A percentile compares a stretch with the other conserved stretches of the same genome.
These are phyloP conservation scores for Lepidium africanum DNA, from an alignment of 345 rosid species.

Conservation along the genomic window DNA sequence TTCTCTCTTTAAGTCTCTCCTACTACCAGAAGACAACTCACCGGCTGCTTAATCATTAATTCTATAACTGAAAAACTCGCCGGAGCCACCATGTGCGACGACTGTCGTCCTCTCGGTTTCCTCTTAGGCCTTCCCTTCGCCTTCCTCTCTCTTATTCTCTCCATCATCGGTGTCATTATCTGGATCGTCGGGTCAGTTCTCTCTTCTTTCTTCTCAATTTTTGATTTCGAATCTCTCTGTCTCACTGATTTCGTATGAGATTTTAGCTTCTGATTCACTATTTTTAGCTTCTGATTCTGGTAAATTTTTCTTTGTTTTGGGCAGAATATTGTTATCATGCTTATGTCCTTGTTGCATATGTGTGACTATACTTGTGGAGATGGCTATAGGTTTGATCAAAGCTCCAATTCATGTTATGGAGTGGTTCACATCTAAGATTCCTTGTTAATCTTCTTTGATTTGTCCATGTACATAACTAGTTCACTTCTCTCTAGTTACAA, in stretches of 20 bases:
- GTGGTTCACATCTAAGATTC: slow-evolving; percentile 82
- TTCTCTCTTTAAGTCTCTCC: too few species aligned
- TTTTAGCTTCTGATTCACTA: too few species aligned
- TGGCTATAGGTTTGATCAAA: slow-evolving; percentile 69
- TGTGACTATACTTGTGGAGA: slow-evolving; percentile 65
- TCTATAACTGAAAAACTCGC: background rate
- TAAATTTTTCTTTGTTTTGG: background rate
- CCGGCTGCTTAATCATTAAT: too few species aligned
- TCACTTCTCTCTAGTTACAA: background rate
- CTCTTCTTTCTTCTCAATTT: background rate
- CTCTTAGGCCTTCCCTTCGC: slow-evolving; percentile 89
- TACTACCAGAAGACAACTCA: background rate
- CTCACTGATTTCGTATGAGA: background rate
- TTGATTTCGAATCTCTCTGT: background rate
- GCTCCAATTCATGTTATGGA: slow-evolving; percentile 81
- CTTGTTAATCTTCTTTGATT: slow-evolving; percentile 40
- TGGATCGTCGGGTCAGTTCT: slow-evolving; percentile 78
- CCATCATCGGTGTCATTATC: slow-evolving; percentile 57
- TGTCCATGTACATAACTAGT: background rate
- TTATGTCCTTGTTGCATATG: slow-evolving; percentile 81
- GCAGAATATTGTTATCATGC: slow-evolving; percentile 63
- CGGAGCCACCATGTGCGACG: slow-evolving; percentile 48
- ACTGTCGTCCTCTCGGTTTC: slow-evolving; percentile 79
- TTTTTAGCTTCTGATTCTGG: background rate
- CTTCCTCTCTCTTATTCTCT: slow-evolving; percentile 62